Evolutionary conservation across 495 filamentous ascomycete genomes (phyloP).

Genomic region (Articulospora tetracladia): DNA sequence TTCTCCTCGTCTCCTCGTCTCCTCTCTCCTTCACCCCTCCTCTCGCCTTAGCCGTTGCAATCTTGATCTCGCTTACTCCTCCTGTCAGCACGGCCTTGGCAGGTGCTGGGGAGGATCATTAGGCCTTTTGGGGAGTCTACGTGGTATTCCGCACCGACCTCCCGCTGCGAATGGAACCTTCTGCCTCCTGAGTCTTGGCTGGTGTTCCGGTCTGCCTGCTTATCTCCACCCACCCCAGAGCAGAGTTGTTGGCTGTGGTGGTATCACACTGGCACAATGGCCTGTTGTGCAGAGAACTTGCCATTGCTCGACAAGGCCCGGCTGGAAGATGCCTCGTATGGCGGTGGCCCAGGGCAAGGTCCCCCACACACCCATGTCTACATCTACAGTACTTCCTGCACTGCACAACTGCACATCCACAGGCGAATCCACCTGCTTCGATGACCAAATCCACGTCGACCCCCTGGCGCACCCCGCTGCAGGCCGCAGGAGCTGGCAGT

Average conservation of each 20-base stretch:
- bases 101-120: neutral
- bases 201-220: too few relatives aligned
- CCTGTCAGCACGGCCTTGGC: neutral
- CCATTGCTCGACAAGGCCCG: too few relatives aligned
- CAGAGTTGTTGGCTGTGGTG: too few relatives aligned
- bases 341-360: too few relatives aligned
- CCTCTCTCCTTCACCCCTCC: neutral
- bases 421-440: neutral
- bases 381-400: too few relatives aligned
- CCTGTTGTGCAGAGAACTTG: too few relatives aligned
- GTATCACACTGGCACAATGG: too few relatives aligned
- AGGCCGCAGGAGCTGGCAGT: neutral
- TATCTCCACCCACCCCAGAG: too few relatives aligned
- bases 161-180: neutral
- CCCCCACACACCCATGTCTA: too few relatives aligned
- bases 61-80: neutral
- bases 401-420: too few relatives aligned
- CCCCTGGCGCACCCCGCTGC: neutral
- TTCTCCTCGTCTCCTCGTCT: neutral
- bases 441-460: neutral
- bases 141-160: constrained; percentile 1
- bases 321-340: too few relatives aligned
- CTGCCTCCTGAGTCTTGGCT: neutral
- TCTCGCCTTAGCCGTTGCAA: neutral
- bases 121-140: neutral